phyloP scores from a whole-genome alignment of 2,329 filamentous ascomycete genomes.

The Lomentospora prolificans region DNA sequence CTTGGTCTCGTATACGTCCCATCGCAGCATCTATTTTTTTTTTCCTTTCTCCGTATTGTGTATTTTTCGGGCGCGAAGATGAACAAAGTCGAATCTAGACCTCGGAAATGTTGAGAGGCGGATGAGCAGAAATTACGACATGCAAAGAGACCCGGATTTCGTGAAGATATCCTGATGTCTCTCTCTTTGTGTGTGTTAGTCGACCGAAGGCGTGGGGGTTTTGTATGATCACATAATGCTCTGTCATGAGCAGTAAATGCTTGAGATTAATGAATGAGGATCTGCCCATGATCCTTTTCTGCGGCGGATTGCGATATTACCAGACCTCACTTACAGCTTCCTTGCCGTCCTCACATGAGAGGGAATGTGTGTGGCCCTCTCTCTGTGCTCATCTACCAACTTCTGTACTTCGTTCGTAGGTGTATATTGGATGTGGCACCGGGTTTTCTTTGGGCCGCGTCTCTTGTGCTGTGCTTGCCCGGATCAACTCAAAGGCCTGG shows the following conservation, averaged over 20 bases:
- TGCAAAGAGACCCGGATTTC: not conserved
- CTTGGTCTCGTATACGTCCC: not conserved
- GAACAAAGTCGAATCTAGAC: not conserved
- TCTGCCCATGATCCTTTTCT: not conserved
- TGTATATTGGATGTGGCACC: not conserved
- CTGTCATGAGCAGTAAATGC: slow-evolving; percentile 3
- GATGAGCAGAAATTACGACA: not conserved
- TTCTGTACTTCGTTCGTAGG: not conserved
- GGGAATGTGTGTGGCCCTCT: not conserved
- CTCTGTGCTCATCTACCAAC: not conserved
- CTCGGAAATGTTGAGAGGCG: not conserved
- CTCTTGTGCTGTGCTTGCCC: not conserved
- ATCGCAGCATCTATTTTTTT: not conserved
- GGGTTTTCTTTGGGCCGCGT: not conserved
- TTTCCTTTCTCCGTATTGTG: no score
- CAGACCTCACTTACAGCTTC: not conserved
- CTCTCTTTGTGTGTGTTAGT: not conserved
- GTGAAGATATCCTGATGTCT: not conserved
- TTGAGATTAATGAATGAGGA: not conserved
- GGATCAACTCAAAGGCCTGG: slow-evolving; percentile 1
- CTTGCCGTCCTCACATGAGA: not conserved
- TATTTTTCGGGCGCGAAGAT: not conserved
- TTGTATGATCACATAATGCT: slow-evolving; percentile 6
- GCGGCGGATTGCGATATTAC: not conserved
- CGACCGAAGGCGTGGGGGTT: not conserved